Percentiles rank a stretch among this genome's conserved stretches.
Conservation (phyloP, 1,139 yeast species). For the Casaregolazyma lundiana region DNA sequence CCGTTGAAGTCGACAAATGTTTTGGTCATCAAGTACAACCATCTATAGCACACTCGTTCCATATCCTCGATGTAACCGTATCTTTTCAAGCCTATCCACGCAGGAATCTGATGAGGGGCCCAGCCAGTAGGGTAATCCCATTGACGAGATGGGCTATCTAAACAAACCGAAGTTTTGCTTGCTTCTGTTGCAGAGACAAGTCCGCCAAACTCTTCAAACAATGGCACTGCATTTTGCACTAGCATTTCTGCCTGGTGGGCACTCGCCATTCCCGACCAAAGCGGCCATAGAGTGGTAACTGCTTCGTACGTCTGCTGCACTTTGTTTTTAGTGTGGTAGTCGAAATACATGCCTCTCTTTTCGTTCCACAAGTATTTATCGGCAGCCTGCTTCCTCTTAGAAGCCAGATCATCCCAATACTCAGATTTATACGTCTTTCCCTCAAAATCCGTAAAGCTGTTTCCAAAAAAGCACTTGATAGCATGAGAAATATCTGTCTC, state of each 20-base stretch:
- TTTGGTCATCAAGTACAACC: constrained; percentile 86
- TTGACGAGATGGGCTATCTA: constrained; percentile 79
- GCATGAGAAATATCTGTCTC: constrained; percentile 76
- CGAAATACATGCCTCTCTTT: constrained; percentile 71
- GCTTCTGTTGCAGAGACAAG: constrained; percentile 77
- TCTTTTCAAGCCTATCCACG: constrained; percentile 80
- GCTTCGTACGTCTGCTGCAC: constrained; percentile 68
- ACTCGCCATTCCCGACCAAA: constrained; percentile 79
- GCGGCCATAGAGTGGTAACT: constrained; percentile 89
- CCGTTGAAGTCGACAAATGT: constrained; percentile 95
- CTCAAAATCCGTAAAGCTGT: constrained; percentile 40
- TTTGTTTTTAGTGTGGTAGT: constrained; percentile 63
- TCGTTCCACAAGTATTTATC: constrained; percentile 84
- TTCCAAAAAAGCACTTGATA: constrained; percentile 53
- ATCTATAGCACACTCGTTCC: constrained; percentile 71
- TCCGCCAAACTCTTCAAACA: constrained; percentile 86
- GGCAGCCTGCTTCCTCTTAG: constrained; percentile 49
- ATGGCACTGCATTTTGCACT: constrained; percentile 55
- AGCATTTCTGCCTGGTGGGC: constrained; percentile 66
- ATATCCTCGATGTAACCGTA: constrained; percentile 70
- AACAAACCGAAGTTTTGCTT: constrained; percentile 68
- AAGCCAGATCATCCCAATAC: constrained; percentile 59
- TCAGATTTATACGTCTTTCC: constrained; percentile 47
- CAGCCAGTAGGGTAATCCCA: constrained; percentile 99
- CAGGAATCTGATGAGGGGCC: constrained; percentile 97